Evolutionary conservation across 805 yeast species (phyloP).

Genomic region (Kodamaea leandrae): DNA sequence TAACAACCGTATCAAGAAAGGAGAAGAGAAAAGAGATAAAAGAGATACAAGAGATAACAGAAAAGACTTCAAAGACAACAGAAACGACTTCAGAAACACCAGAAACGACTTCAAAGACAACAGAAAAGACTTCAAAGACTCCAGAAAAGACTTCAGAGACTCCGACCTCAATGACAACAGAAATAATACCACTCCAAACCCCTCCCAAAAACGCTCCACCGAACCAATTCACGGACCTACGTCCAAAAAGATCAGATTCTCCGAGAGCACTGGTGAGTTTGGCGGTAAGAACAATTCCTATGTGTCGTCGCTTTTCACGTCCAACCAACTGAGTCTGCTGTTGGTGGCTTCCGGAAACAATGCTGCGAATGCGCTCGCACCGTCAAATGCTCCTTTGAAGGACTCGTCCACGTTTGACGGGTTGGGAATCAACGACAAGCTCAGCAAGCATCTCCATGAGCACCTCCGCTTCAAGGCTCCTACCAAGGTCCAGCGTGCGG

Average conservation of each 20-base stretch:
- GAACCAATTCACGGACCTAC: slow-evolving; percentile 20
- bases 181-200: not conserved
- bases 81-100: slow-evolving; percentile 7
- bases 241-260: slow-evolving; percentile 37
- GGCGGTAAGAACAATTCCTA: slow-evolving; percentile 62
- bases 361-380: slow-evolving; percentile 22
- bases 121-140: slow-evolving; percentile 2
- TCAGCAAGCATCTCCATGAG: slow-evolving; percentile 54
- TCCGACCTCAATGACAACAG: not conserved
- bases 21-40: slow-evolving; percentile 11
- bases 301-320: slow-evolving; percentile 78
- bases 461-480: slow-evolving; percentile 63
- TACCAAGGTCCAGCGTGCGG: slow-evolving; percentile 82
- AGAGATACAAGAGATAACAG: slow-evolving; percentile 6
- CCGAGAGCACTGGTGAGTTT: slow-evolving; percentile 49
- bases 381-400: slow-evolving; percentile 81
- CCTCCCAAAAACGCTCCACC: slow-evolving; percentile 13
- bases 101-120: not conserved
- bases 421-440: slow-evolving; percentile 58
- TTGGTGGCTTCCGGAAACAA: slow-evolving; percentile 37
- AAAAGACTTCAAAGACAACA: slow-evolving; percentile 16
- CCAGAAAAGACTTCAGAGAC: slow-evolving; percentile 2
- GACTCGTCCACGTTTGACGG: slow-evolving; percentile 70
- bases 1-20: slow-evolving; percentile 8
- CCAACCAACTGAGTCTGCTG: slow-evolving; percentile 44